Evolutionary conservation across 2,329 filamentous ascomycete species (phyloP).

Genomic region (Dactylonectria macrodidyma): DNA sequence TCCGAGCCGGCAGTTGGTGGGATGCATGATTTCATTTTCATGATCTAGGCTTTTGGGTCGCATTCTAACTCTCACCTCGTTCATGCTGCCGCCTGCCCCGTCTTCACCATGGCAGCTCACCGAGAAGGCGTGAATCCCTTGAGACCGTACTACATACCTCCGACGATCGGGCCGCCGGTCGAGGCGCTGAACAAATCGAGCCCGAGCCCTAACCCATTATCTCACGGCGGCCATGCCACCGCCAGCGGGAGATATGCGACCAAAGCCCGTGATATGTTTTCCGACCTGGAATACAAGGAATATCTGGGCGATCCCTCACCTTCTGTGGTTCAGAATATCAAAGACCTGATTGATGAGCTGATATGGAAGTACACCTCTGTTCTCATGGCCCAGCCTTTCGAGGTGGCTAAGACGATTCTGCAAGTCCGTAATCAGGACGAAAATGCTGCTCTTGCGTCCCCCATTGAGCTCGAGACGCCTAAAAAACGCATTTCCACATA

Average conservation of each 20-base stretch:
- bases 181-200: constrained; percentile 52
- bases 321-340: constrained; percentile 80
- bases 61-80: constrained; percentile 38
- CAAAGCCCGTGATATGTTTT: constrained; percentile 87
- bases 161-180: constrained; percentile 66
- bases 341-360: constrained; percentile 85
- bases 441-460: constrained; percentile 51
- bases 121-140: constrained; percentile 72
- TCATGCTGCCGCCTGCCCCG: constrained; percentile 47
- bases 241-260: constrained; percentile 53
- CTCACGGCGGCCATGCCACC: constrained; percentile 60
- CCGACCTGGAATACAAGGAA: constrained; percentile 92
- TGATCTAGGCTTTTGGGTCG: constrained; percentile 40
- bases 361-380: constrained; percentile 94
- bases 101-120: constrained; percentile 60
- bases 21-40: constrained; percentile 53
- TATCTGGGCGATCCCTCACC: constrained; percentile 85
- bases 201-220: constrained; percentile 62
- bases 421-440: constrained; percentile 78
- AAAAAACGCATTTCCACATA: constrained; percentile 52
- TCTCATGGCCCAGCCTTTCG: constrained; percentile 93
- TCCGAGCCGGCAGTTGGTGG: constrained; percentile 41
- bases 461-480: constrained; percentile 42
- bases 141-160: constrained; percentile 78
- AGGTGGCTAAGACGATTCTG: constrained; percentile 94